A percentile compares a stretch with the other conserved stretches of the same genome.
These are phyloP conservation scores for Ophiocordyceps camponoti-floridani DNA, from an alignment of 2,329 filamentous ascomycete species.

Conservation along the genomic window DNA sequence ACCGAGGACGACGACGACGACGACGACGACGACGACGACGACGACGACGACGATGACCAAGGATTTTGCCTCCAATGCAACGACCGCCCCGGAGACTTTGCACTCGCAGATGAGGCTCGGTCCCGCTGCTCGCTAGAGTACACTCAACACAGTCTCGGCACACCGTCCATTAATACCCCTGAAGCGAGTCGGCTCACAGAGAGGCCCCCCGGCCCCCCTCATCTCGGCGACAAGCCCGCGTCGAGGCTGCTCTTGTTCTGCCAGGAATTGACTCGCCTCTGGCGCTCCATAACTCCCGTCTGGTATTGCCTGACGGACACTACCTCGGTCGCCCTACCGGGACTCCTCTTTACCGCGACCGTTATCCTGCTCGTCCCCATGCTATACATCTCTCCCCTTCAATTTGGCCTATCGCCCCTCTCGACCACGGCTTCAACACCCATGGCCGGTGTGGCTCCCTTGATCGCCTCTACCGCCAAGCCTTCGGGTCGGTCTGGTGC, in stretches of 20 bases:
- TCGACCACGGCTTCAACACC: constrained; percentile 5
- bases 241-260: constrained; percentile 3
- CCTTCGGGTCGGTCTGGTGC: constrained; percentile 2
- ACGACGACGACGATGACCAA: too few species aligned
- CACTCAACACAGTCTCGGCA: constrained; percentile 27
- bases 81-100: too few species aligned
- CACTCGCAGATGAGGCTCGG: constrained; percentile 14
- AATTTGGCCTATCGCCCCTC: neutral
- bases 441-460: constrained; percentile 5
- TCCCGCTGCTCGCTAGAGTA: constrained; percentile 26
- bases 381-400: constrained; percentile 11
- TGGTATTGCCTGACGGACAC: constrained; percentile 5
- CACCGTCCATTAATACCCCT: constrained; percentile 21
- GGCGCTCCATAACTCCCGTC: constrained; percentile 3
- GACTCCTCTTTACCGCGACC: constrained; percentile 8
- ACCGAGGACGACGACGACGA: neutral
- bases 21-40: too few species aligned
- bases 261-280: constrained; percentile 4
- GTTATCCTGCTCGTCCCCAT: constrained; percentile 8
- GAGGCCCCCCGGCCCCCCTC: neutral
- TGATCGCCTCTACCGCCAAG: constrained; percentile 3
- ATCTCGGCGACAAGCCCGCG: too few species aligned
- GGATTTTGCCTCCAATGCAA: neutral
- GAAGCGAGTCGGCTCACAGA: constrained; percentile 10
- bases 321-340: constrained; percentile 8